phyloP scores from a whole-genome alignment of 2,329 filamentous ascomycete species.

The Talaromyces sp. region DNA sequence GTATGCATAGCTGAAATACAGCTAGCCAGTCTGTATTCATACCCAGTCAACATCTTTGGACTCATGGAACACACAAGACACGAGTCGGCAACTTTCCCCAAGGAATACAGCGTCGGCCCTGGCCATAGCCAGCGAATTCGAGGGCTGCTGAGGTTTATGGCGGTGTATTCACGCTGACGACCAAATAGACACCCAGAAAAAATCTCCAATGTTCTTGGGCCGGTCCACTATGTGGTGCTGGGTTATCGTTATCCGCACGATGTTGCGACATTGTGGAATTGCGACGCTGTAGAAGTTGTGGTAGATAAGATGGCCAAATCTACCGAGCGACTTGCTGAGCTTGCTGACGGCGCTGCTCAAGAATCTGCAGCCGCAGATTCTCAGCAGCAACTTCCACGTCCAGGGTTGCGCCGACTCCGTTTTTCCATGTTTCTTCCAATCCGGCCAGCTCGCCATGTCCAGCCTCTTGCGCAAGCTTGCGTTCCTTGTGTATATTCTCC shows the following conservation, averaged over 20 bases:
- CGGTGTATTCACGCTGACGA: background rate
- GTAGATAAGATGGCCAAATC: background rate
- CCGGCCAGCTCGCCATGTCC: constrained; percentile 67
- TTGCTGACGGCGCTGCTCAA: constrained; percentile 52
- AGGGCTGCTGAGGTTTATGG: background rate
- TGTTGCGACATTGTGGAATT: background rate
- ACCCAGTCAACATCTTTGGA: background rate
- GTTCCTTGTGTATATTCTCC: constrained; percentile 66
- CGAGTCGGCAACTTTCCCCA: background rate
- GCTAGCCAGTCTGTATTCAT: background rate
- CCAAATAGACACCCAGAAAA: background rate
- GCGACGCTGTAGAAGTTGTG: background rate
- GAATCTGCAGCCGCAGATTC: constrained; percentile 60
- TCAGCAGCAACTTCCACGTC: constrained; percentile 86
- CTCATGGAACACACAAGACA: background rate
- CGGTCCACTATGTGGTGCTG: background rate
- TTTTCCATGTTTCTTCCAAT: constrained; percentile 74
- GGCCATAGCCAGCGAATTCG: background rate
- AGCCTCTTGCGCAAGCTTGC: constrained; percentile 65
- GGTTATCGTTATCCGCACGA: background rate
- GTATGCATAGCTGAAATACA: background rate
- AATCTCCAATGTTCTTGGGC: background rate
- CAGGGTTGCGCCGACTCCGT: constrained; percentile 70
- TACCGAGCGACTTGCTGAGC: constrained; percentile 30
- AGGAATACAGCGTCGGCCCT: background rate